Evolutionary conservation across 352 stramenopile species (phyloP).

Genomic region (Globisporangium canariense): DNA sequence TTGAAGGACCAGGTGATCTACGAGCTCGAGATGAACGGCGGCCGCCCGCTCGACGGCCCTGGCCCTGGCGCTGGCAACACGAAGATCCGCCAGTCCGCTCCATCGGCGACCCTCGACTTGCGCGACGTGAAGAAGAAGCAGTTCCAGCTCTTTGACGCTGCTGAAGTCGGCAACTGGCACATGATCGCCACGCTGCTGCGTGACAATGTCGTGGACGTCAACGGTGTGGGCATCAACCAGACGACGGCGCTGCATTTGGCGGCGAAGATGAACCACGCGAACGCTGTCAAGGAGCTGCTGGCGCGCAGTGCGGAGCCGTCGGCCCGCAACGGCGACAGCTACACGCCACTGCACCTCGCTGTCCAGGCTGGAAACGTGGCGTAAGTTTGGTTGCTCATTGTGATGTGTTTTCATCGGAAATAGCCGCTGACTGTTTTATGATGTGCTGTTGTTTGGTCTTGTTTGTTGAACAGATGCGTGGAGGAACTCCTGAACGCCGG

Average conservation of each 20-base stretch:
- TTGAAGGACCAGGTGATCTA: conserved; percentile 85
- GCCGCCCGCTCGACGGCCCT: conserved; percentile 23
- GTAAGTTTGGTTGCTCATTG: conserved; percentile 24
- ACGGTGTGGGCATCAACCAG: conserved; percentile 85
- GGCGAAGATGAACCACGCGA: conserved; percentile 70
- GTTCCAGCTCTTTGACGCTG: conserved; percentile 84
- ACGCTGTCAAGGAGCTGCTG: conserved; percentile 72
- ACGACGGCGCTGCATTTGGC: conserved; percentile 77
- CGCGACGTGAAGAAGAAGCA: conserved; percentile 88
- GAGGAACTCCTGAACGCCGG: conserved; percentile 70
- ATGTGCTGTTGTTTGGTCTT: not conserved
- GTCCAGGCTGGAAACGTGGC: conserved; percentile 64
- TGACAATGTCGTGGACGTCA: conserved; percentile 86
- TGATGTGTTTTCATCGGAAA: not conserved
- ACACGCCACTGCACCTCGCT: conserved; percentile 76
- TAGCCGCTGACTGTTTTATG: not conserved
- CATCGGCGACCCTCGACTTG: conserved; percentile 81
- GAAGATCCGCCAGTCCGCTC: conserved; percentile 52
- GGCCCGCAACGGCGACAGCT: conserved; percentile 73
- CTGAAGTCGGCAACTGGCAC: conserved; percentile 82
- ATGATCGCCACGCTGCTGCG: conserved; percentile 74
- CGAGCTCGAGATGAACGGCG: conserved; percentile 73
- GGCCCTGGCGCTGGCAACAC: conserved; percentile 15
- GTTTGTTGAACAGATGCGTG: conserved; percentile 36
- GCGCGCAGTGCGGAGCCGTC: conserved; percentile 62